Percentiles rank a stretch among this genome's conserved stretches.
phyloP scores from a whole-genome alignment of 306 rosid species.

The Acacia melanoxylon region DNA sequence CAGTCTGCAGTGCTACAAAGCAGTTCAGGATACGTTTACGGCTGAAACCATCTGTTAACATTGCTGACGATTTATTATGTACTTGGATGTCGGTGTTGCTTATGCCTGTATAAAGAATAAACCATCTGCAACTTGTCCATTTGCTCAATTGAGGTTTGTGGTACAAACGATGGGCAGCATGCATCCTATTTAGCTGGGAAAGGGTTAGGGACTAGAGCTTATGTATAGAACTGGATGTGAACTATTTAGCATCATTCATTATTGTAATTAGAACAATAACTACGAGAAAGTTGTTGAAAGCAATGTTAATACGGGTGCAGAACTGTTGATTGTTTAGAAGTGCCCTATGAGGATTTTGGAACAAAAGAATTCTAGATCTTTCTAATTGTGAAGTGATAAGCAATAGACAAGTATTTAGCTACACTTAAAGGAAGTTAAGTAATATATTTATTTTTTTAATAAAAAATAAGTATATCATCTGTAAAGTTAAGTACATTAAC shows the following conservation, averaged over 20 bases:
- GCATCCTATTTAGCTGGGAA: background rate
- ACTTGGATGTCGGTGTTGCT: background rate
- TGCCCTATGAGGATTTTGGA: background rate
- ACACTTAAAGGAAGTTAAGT: too few species aligned
- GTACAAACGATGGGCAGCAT: background rate
- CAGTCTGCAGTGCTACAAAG: constrained; percentile 88
- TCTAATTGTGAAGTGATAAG: background rate
- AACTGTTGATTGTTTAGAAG: background rate
- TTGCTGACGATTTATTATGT: background rate
- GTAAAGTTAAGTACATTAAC: too few species aligned
- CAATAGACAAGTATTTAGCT: background rate
- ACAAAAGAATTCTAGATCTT: too few species aligned
- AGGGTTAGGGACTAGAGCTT: background rate
- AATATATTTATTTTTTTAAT: too few species aligned
- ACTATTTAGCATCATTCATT: background rate
- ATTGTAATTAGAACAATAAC: background rate
- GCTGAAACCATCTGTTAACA: constrained; percentile 47
- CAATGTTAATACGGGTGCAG: background rate
- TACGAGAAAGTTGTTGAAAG: background rate
- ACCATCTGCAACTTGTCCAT: background rate
- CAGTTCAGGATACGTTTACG: constrained; percentile 46
- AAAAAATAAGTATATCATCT: too few species aligned
- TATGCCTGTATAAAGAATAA: background rate
- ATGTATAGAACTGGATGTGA: background rate
- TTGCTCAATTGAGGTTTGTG: background rate